These are phyloP conservation scores for Ceratocystis cacaofunesta DNA, from an alignment of 2,329 filamentous ascomycete genomes.

Conservation along the genomic window DNA sequence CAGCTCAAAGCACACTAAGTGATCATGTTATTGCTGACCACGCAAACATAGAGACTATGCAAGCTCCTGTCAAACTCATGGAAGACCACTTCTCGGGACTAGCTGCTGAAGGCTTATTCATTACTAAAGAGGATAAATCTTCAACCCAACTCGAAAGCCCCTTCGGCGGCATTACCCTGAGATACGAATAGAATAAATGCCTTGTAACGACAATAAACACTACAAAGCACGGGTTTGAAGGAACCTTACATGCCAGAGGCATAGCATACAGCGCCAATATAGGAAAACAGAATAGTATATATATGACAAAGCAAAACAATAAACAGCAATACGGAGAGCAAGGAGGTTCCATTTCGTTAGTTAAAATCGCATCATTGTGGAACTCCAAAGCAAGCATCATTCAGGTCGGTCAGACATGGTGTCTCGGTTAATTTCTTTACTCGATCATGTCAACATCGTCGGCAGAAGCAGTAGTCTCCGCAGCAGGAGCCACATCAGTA, in stretches of 20 bases:
- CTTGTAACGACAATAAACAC: background rate
- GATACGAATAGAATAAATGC: background rate
- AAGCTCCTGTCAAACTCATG: background rate
- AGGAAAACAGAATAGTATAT: background rate
- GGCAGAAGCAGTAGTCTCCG: slow-evolving; percentile 19
- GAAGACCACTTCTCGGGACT: slow-evolving; percentile 44
- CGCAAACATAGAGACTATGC: background rate
- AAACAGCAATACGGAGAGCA: background rate
- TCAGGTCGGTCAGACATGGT: background rate
- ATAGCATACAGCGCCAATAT: background rate
- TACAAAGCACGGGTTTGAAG: background rate
- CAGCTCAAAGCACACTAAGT: slow-evolving; percentile 12
- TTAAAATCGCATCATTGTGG: background rate
- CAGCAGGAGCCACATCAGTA: background rate
- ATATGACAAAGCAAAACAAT: background rate
- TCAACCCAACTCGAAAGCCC: slow-evolving; percentile 15
- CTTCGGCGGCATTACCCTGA: slow-evolving; percentile 7
- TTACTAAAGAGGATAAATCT: slow-evolving; percentile 23
- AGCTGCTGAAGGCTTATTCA: slow-evolving; percentile 44
- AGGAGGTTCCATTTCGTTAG: background rate
- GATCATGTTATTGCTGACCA: background rate
- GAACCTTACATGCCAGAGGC: no score
- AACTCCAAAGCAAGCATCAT: background rate
- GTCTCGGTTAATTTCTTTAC: slow-evolving; percentile 23
- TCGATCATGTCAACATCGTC: slow-evolving; percentile 62